Base-by-base conservation (phyloP, 2,329 filamentous ascomycete species). In the Alternaria arbusti region DNA sequence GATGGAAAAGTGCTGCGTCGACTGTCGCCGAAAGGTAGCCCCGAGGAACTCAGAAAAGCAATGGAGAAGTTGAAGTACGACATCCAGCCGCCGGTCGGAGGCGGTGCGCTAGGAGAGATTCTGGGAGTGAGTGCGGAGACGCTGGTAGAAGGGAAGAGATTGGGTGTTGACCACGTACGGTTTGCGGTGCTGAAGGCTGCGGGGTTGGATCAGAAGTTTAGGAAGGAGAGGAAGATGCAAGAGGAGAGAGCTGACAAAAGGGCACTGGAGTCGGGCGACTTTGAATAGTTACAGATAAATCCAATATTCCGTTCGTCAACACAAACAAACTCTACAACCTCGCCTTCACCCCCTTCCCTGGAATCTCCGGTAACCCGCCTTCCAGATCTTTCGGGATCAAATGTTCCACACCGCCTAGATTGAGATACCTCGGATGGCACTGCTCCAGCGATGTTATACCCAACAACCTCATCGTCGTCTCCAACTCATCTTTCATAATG, bases 151-250 rank as follows among this genome's bases (percentile, higher is more conserved):
- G 83, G 82, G 28, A 81, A 81, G 59, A 84, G 82, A 61, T 70
- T 90, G 54, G 90, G 90, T 0, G 82, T 92, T 46, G 85, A 88
- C 76, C 84, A 87, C 61, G 76, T 92, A 10, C 80, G 89, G 57
- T 90, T 87, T 85, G 87, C 89, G 3, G 86, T 91, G 56, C 73
- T 92, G 64, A 84, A 84, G 66, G 89, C 90, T 44, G 86, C 61
- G 11, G 72, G 70, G 7, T 12, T 74, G 45, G 68, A 74, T 22
- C 26, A 22, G 15, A 49, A 46, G 40, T 62, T 54, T 10, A 59
- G 49, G n/a, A 61, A 51, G 17, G 45, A 61, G 9, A 36, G 47
- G 5, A 44, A 22, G 25, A 36, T 54, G 11, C 11, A n/a, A n/a
- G 17, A 36, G 36, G 36, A 40, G 36, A 17, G 5, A 17, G n/a